These are phyloP conservation scores for Rhizophagus sp. DNA, from an alignment of 192 early-diverging fungal genomes.

Conservation along the genomic window DNA sequence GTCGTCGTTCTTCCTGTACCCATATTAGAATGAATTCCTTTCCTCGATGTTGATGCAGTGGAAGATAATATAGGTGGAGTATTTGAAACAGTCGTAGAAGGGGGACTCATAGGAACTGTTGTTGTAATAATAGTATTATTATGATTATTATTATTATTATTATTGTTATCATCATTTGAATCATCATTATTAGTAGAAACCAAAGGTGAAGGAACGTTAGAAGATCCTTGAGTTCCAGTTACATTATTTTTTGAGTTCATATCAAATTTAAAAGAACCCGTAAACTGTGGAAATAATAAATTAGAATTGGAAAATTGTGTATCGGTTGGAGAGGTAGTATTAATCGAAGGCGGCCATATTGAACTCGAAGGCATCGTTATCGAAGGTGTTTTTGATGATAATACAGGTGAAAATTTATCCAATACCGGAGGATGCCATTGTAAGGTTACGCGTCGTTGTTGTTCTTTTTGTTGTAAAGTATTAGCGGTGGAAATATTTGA, in stretches of 20 bases:
- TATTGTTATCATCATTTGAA: neutral
- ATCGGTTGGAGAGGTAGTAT: conserved; percentile 7
- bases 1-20: neutral
- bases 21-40: conserved; percentile 2
- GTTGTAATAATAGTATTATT: neutral
- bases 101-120: neutral
- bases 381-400: conserved; percentile 19
- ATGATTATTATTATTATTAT: neutral
- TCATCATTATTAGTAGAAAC: neutral
- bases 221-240: neutral
- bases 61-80: neutral
- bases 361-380: conserved; percentile 28
- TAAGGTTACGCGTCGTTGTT: conserved; percentile 2
- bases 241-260: conserved; percentile 15
- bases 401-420: conserved; percentile 27
- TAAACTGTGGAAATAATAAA: conserved; percentile 30
- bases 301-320: conserved; percentile 23
- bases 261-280: conserved; percentile 31
- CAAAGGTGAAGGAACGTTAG: neutral
- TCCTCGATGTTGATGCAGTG: neutral
- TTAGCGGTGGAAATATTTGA: neutral
- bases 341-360: conserved; percentile 2
- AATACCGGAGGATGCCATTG: conserved; percentile 24
- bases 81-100: neutral
- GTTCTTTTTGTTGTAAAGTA: conserved; percentile 2